Base-by-base conservation (phyloP, 495 filamentous ascomycete species). In the Annulohypoxylon bovei region DNA sequence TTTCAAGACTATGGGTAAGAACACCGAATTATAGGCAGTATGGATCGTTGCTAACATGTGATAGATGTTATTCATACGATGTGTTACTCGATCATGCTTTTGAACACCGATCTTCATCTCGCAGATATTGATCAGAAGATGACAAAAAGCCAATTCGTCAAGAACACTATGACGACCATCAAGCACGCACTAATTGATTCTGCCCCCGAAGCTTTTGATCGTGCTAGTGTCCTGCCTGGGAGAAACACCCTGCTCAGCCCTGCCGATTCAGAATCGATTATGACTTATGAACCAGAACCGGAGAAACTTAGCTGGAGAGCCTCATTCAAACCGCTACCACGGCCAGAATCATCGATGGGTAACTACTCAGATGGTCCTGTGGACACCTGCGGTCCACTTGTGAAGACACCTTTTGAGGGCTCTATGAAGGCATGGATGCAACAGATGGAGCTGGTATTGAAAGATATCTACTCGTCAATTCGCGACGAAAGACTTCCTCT, bases 41-140 rank as follows among this genome's bases (percentile, higher is more conserved):
- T 16, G 25, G 32, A n/a, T 6, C 35, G 25, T 65, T 52, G 62
- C 78, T 68, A 4, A 56, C 52, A 58, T 20, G 0, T 55, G 20
- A 5, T 61, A 93, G 95, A 98, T 79, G 91, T 99, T 53, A 94
- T 99, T 11, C 94, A 98, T 75, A 98, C 96, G 7, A 95, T 99
- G 65, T 95, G 92, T 76, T 99, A 98, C 78, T 98, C 95, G 3
- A 85, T 99, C 56, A 88, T 99, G 57, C 84, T 99, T 28, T 85
- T 99, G 57, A 99, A 99, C 74, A 98, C 95, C 60, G 95, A 99
- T 81, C 84, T 99, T 42, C 94, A 99, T 74, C 80, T 97, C 66
- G 94, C 94, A 59, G 94, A 98, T 72, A 95, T 98, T 53, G 92
- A 97, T 55, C 88, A 92, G 75, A 97, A 96, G 82, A 99, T 99